Conservation (phyloP, 306 rosid species). For the Lathyrus tuberosus region DNA sequence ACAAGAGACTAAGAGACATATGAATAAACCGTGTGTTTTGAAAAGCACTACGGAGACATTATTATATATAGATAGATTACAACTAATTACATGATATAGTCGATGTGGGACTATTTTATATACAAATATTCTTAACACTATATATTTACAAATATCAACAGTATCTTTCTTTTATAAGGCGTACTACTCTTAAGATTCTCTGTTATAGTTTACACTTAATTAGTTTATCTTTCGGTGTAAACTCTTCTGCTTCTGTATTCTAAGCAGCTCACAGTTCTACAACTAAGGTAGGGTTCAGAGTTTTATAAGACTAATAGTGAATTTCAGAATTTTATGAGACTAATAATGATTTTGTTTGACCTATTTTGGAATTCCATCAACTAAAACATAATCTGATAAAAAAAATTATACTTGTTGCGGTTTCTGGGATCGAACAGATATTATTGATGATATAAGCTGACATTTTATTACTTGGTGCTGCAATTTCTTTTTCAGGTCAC, state of each 20-base stretch:
- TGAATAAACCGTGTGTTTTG: no score
- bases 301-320: no score
- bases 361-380: constrained; percentile 5
- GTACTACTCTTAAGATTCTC: background rate
- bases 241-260: constrained; percentile 3
- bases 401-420: background rate
- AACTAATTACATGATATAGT: no score
- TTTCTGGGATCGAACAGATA: constrained; percentile 14
- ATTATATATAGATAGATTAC: no score
- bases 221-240: background rate
- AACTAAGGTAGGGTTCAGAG: background rate
- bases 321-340: background rate
- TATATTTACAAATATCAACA: no score
- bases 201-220: background rate
- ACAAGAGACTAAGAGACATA: no score
- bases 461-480: constrained; percentile 23
- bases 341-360: background rate
- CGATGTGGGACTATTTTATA: no score
- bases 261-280: background rate
- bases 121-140: no score
- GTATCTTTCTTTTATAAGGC: background rate
- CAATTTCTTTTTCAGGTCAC: constrained; percentile 62
- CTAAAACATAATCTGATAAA: background rate
- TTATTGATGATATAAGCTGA: constrained; percentile 17
- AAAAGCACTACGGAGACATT: no score